A percentile compares a stretch with the other conserved stretches of the same genome.
phyloP scores from a whole-genome alignment of 441 rosid species.

The Populus hybrid region DNA sequence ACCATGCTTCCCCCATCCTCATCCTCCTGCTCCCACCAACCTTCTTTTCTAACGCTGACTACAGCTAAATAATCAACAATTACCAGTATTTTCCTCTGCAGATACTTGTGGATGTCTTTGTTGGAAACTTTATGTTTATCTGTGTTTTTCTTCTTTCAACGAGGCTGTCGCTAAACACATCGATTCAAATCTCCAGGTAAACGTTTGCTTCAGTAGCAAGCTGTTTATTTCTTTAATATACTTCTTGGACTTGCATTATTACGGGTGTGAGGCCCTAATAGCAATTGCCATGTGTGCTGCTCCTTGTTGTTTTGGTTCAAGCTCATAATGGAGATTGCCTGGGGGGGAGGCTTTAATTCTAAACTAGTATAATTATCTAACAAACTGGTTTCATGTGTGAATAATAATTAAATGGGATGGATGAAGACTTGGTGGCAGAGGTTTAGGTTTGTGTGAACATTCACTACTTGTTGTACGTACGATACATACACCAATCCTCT shows the following conservation, averaged over 20 bases:
- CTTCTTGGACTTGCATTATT: neutral
- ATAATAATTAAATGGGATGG: neutral
- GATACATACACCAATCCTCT: neutral
- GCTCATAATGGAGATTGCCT: neutral
- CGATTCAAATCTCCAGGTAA: conserved; percentile 44
- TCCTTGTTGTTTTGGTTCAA: neutral
- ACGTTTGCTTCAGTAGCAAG: conserved; percentile 6
- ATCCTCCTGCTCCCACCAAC: no score
- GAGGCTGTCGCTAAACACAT: conserved; percentile 34
- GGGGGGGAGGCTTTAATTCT: neutral
- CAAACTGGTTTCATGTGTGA: neutral
- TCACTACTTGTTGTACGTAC: neutral
- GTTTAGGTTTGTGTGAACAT: neutral
- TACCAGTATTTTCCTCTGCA: conserved; percentile 14
- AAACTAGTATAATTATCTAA: neutral
- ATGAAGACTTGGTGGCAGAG: neutral
- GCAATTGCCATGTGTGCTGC: neutral
- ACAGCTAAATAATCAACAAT: neutral
- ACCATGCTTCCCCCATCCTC: neutral
- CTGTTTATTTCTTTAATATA: neutral
- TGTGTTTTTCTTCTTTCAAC: conserved; percentile 41
- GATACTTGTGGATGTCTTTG: conserved; percentile 50
- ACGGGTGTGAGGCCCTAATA: neutral
- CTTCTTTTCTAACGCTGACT: no score
- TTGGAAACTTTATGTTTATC: conserved; percentile 55